A percentile compares a stretch with the other conserved stretches of the same genome.
Conservation (phyloP, 179 eudicot genomes). For the Carnegiea gigantea region DNA sequence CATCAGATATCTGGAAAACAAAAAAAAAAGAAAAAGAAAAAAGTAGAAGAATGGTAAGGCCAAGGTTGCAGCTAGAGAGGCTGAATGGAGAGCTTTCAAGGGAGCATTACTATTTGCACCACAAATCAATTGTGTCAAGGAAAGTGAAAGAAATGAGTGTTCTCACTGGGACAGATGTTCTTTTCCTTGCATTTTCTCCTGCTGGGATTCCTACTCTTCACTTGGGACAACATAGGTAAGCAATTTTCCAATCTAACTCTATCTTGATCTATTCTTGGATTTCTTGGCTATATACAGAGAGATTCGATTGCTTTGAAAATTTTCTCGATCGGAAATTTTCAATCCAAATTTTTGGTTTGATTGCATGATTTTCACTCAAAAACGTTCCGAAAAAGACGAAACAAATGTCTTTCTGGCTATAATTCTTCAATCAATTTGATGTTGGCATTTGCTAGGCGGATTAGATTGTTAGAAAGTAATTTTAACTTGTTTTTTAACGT, state of each 20-base stretch:
- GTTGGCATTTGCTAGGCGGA: not conserved
- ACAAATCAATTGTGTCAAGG: conserved; percentile 18
- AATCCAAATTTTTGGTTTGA: not conserved
- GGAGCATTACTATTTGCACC: conserved; percentile 31
- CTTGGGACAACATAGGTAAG: conserved; percentile 27
- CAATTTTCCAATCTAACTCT: not conserved
- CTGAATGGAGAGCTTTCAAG: conserved; percentile 28
- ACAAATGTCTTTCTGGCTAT: not conserved
- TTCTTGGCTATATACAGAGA: not conserved
- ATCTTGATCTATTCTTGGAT: too few species aligned
- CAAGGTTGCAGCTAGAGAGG: conserved; percentile 31
- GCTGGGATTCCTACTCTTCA: conserved; percentile 20
- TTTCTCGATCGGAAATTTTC: not conserved
- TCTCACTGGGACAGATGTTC: conserved; percentile 25
- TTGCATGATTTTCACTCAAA: not conserved
- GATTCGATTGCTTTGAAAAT: not conserved
- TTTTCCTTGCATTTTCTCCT: conserved; percentile 34
- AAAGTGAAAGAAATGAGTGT: conserved; percentile 31
- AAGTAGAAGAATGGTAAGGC: conserved; percentile 32
- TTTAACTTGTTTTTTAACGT: not conserved
- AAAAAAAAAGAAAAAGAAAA: not conserved
- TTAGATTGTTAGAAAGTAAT: not conserved
- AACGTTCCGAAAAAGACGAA: not conserved
- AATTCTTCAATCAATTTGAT: not conserved
- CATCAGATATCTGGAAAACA: not conserved